Evolutionary conservation across 768 basidiomycete genomes (phyloP), one percentile per base, ranked within the genome.

Genomic region (Pleurotus citrinopileatus): DNA sequence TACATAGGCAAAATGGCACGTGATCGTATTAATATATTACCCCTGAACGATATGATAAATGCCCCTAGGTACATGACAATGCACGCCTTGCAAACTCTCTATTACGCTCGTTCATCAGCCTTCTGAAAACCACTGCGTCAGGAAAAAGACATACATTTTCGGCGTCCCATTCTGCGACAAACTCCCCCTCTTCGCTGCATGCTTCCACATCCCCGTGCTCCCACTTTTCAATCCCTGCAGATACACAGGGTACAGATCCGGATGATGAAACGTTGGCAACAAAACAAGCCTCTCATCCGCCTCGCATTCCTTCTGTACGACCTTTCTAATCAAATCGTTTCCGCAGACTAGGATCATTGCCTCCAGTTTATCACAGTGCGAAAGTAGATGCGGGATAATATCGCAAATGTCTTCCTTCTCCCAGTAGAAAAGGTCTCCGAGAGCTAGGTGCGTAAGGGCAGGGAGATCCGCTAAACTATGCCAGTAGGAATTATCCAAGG

Each of bases 391-490:
- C 12, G 34, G 48, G 15, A 51, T 22, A 3, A 37, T 19, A 20
- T 37, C 27, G n/a, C 12, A 22, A 13, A 51, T 37, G 23, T 51
- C 48, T 22, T 19, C 32, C 34, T 51, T 8, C 32, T 37, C 29
- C 48, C 48, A 51, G 19, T 51, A 37, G 34, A 51, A 51, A 58
- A 57, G n/a, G 55, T 43, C 40, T 67, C 65, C 32, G 53, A 75
- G 57, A 42, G 67, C 63, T 22, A 75, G 57, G 44, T 72, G 68
- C 19, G 72, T 69, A 25, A 75, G 61, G 23, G 61, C 62, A 29
- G 59, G 54, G 4, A 75, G 54, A 28, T 36, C 34, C n/a, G 48
- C 48, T n/a, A 59, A 55, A 22, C 55, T 59, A 38, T 73, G 62
- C 34, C 61, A 57, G n/a, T 70, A 67, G 36, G 69, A 60, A n/a